Evolutionary conservation across 192 early-diverging fungal species (phyloP).

Genomic region (Lobosporangium transversale): DNA sequence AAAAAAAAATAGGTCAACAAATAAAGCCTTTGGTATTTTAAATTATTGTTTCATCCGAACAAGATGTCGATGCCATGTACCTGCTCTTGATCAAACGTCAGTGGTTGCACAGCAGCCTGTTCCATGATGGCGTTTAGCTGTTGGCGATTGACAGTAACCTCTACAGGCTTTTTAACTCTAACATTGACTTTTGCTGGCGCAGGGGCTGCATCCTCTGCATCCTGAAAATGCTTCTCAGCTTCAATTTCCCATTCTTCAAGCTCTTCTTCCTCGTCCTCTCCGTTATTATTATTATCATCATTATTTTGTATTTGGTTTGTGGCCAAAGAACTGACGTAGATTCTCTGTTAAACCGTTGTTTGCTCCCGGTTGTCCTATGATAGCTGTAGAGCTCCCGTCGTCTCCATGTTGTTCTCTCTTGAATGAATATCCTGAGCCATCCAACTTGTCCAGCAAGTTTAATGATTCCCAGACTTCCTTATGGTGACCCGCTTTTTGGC

Average conservation of each 20-base stretch:
- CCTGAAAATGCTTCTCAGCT: slow-evolving; percentile 47
- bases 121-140: slow-evolving; percentile 47
- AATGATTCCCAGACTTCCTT: slow-evolving; percentile 7
- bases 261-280: slow-evolving; percentile 26
- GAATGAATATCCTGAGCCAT: background rate
- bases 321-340: no score
- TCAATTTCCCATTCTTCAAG: slow-evolving; percentile 52
- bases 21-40: background rate
- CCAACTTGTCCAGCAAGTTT: slow-evolving; percentile 3
- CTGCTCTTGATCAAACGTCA: slow-evolving; percentile 50
- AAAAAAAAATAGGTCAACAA: background rate
- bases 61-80: slow-evolving; percentile 8
- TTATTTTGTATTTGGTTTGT: no score
- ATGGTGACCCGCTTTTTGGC: background rate
- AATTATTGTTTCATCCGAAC: no score
- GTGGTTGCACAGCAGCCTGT: slow-evolving; percentile 33
- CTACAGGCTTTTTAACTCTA: slow-evolving; percentile 18
- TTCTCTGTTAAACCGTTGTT: no score
- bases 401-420: background rate
- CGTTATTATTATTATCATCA: no score
- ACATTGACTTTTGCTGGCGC: slow-evolving; percentile 9
- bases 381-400: no score
- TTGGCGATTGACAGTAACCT: slow-evolving; percentile 22
- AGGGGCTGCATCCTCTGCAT: slow-evolving; percentile 33
- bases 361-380: no score